Conservation (phyloP, 805 yeast species). For the Candida wancherniae region DNA sequence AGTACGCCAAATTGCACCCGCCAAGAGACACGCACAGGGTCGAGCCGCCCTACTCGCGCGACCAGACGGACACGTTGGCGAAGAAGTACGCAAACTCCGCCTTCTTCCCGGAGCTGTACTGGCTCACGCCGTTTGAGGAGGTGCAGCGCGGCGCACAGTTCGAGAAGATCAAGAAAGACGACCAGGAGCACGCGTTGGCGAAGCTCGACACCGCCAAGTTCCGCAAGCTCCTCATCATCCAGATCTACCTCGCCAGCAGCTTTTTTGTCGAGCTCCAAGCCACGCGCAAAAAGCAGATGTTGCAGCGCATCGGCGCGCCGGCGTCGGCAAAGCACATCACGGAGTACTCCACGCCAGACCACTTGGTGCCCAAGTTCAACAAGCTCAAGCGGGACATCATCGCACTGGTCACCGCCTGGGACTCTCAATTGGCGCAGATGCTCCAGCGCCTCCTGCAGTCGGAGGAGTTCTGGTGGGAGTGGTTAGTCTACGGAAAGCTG, state of each 20-base stretch:
- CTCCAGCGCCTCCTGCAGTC: conserved; percentile 23
- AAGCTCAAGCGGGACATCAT: conserved; percentile 27
- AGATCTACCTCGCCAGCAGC: conserved; percentile 27
- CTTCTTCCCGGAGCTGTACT: conserved; percentile 37
- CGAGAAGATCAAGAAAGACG: conserved; percentile 20
- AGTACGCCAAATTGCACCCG: conserved; percentile 15
- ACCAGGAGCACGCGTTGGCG: conserved; percentile 21
- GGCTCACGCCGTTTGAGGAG: conserved; percentile 28
- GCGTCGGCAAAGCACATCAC: conserved; percentile 31
- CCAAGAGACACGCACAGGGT: conserved; percentile 17
- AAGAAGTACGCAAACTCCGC: conserved; percentile 17
- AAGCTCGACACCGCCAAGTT: conserved; percentile 24
- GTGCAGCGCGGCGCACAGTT: conserved; percentile 13
- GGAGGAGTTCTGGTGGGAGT: conserved; percentile 38
- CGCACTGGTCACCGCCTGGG: conserved; percentile 18
- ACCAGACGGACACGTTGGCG: conserved; percentile 13
- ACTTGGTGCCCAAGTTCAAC: conserved; percentile 16
- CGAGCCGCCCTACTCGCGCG: conserved; percentile 12
- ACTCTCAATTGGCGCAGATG: conserved; percentile 24
- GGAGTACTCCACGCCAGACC: conserved; percentile 29
- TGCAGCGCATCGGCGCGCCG: conserved; percentile 22
- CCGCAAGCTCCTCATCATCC: conserved; percentile 25
- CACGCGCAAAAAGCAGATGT: conserved; percentile 19
- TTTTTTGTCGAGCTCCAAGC: conserved; percentile 28
- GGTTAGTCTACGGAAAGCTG: conserved; percentile 38